These are phyloP conservation scores for Aspergillus novoparasiticus DNA, from an alignment of 2,329 filamentous ascomycete genomes.

Conservation along the genomic window DNA sequence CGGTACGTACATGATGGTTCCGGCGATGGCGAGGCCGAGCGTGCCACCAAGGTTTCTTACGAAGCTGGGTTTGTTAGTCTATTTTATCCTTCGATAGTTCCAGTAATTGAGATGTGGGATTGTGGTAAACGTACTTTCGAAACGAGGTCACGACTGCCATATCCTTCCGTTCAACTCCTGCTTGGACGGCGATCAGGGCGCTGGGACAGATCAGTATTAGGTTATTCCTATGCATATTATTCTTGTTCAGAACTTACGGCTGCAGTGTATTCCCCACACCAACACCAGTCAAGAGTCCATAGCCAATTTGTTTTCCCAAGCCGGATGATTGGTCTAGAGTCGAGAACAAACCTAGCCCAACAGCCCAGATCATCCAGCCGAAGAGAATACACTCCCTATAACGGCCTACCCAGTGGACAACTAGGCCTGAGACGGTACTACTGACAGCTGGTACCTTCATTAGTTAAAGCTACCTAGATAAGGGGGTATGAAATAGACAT, in stretches of 20 bases:
- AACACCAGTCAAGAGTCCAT: slow-evolving; percentile 54
- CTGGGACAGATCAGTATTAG: slow-evolving; percentile 10
- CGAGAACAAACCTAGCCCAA: slow-evolving; percentile 57
- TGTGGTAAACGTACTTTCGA: slow-evolving; percentile 29
- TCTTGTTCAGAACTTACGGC: slow-evolving; percentile 31
- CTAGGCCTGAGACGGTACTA: slow-evolving; percentile 55
- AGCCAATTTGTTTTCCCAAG: slow-evolving; percentile 58
- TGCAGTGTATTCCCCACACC: slow-evolving; percentile 58
- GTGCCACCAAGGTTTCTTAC: slow-evolving; percentile 46
- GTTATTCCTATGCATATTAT: not conserved
- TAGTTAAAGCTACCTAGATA: slow-evolving; percentile 29
- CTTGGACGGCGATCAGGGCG: slow-evolving; percentile 43
- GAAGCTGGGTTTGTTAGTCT: slow-evolving; percentile 32
- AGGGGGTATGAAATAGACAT: slow-evolving; percentile 4
- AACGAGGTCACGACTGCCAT: slow-evolving; percentile 46
- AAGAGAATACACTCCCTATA: slow-evolving; percentile 59
- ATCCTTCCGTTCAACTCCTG: slow-evolving; percentile 41
- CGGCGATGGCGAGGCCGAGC: slow-evolving; percentile 43
- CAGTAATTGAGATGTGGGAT: not conserved
- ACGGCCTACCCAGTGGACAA: slow-evolving; percentile 56
- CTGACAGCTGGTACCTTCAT: slow-evolving; percentile 39
- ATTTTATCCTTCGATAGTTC: not conserved
- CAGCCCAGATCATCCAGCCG: slow-evolving; percentile 56
- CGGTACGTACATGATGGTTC: slow-evolving; percentile 42
- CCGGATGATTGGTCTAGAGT: slow-evolving; percentile 53